Conservation (phyloP, 192 early-diverging fungal species). For the Dissophora ornata region DNA sequence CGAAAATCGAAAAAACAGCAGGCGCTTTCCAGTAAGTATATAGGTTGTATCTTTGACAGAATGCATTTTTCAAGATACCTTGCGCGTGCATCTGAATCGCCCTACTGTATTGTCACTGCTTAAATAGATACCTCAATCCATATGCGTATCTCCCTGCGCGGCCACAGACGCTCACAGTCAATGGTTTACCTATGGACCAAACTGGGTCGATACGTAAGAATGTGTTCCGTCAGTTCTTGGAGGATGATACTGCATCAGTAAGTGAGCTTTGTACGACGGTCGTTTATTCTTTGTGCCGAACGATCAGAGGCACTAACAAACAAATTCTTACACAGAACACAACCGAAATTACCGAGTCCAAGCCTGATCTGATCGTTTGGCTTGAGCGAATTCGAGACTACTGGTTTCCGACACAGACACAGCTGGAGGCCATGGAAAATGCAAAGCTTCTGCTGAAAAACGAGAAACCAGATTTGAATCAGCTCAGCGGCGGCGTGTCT, state of each 20-base stretch:
- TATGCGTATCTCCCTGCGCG: constrained; percentile 43
- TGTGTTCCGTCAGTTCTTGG: constrained; percentile 42
- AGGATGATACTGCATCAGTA: constrained; percentile 36
- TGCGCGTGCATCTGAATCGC: no score
- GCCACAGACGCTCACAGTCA: constrained; percentile 35
- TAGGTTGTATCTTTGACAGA: no score
- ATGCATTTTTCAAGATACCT: no score
- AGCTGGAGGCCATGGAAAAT: constrained; percentile 22
- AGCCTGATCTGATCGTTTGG: constrained; percentile 29
- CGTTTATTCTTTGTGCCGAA: no score
- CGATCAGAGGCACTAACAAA: no score
- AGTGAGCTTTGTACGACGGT: not conserved
- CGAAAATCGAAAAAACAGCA: constrained; percentile 41
- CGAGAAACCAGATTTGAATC: constrained; percentile 5
- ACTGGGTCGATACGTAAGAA: constrained; percentile 36
- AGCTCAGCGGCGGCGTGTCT: not conserved
- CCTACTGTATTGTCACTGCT: no score
- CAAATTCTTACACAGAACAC: constrained; percentile 7
- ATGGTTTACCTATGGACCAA: constrained; percentile 26
- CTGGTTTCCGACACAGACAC: constrained; percentile 44
- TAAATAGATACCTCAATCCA: constrained; percentile 33
- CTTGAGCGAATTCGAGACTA: constrained; percentile 35
- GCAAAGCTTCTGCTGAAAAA: not conserved
- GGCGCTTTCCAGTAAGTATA: constrained; percentile 54
- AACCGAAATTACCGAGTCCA: constrained; percentile 26